Evolutionary conservation across 2,329 filamentous ascomycete species (phyloP), one percentile per base, ranked within the genome.

Genomic region (Sodiomyces alkalinus): DNA sequence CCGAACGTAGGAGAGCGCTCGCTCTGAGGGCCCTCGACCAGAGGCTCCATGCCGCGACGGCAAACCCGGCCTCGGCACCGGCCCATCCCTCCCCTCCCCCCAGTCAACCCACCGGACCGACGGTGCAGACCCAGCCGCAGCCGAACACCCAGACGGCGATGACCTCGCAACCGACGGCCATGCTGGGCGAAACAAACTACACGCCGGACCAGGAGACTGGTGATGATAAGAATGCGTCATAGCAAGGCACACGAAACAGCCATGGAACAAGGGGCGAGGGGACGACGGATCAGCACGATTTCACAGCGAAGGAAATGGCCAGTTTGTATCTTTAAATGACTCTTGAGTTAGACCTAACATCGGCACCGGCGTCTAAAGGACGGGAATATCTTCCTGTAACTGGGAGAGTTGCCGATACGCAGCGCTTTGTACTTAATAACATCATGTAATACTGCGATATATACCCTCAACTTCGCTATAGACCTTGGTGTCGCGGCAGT

Each of bases 1-100:
- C 87, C 1, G 90, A 96, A 59, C 64, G 90, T 39, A 71, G 90
- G 48, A 70, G 90, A 39, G 86, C 86, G 1, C 58, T 98, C 39
- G 90, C 90, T 1, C 63, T 98, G 31, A 87, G 87, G 48, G 87
- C 86, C 4, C 58, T 98, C 30, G 90, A 98, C 51, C 85, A 96
- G 56, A 68, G 90, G 38, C 60, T 98, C 29, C 80, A 90, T 51
- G 80, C 82, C n/a, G 83, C 85, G 4, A 77, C 80, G 11, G 62
- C 62, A 19, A 65, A 53, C 33, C 55, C 64, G 26, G 49, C 58
- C 17, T 46, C 62, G 22, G 12, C 29, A 9, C 52, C 27, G 6
- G 19, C 16, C 10, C 19, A 21, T 20, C n/a, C 27, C 6, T 18
- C 27, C 11, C 48, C 52, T 24, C 62, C 62, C 4, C 50, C 55